Conservation (phyloP, 352 stramenopile species). For the Pythium rhizo-oryzae region DNA sequence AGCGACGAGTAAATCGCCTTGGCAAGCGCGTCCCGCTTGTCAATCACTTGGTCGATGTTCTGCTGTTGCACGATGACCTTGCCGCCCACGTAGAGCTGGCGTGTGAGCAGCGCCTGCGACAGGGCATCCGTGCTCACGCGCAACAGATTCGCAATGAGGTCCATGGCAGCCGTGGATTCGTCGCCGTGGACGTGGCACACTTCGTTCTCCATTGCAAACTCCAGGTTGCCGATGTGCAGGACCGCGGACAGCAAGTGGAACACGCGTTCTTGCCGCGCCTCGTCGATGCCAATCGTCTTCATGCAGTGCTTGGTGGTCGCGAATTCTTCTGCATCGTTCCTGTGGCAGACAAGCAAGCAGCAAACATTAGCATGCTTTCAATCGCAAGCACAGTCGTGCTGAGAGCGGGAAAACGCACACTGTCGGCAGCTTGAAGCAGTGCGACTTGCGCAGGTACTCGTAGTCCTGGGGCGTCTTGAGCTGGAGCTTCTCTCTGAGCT, state of each 20-base stretch:
- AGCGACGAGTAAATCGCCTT: conserved; percentile 94
- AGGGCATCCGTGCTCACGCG: conserved; percentile 79
- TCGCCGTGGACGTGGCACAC: conserved; percentile 63
- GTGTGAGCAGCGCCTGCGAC: conserved; percentile 72
- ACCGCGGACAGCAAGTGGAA: conserved; percentile 89
- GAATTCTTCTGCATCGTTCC: conserved; percentile 86
- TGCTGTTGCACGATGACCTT: conserved; percentile 92
- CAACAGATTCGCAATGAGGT: conserved; percentile 73
- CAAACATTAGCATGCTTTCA: not conserved
- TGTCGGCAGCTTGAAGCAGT: conserved; percentile 81
- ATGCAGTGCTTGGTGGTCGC: conserved; percentile 83
- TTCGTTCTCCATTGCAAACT: conserved; percentile 86
- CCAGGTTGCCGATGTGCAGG: conserved; percentile 86
- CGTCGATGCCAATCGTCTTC: conserved; percentile 87
- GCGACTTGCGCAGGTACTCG: conserved; percentile 87
- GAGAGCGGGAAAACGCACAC: conserved; percentile 37
- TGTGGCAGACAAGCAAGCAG: conserved; percentile 11
- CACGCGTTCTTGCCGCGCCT: conserved; percentile 76
- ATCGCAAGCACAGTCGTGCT: not conserved
- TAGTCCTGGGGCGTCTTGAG: conserved; percentile 81
- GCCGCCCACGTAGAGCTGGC: conserved; percentile 85
- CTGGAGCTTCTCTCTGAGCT: conserved; percentile 63
- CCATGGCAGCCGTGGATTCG: conserved; percentile 46
- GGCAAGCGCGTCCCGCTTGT: conserved; percentile 89
- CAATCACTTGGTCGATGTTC: conserved; percentile 83